Percentiles rank a stretch among this genome's conserved stretches.
Evolutionary conservation across 495 filamentous ascomycete genomes (phyloP).

Genomic region (Neurospora sp.): DNA sequence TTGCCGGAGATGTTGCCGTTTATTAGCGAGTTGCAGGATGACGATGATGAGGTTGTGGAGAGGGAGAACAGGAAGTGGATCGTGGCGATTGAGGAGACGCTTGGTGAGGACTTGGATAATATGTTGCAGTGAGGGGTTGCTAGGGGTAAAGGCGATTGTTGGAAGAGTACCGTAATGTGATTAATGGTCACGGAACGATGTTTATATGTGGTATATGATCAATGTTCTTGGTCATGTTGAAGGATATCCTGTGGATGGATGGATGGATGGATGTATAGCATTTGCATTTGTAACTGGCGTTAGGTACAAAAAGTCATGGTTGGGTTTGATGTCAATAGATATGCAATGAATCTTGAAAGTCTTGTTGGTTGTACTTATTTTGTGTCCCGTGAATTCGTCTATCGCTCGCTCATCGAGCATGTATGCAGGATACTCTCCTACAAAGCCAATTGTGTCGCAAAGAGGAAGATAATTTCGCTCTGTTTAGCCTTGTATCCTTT

Average conservation of each 20-base stretch:
- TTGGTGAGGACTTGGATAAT: constrained; percentile 78
- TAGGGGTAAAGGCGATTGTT: background rate
- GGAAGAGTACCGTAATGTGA: background rate
- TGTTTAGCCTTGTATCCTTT: background rate
- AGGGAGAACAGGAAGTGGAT: constrained; percentile 80
- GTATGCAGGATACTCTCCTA: background rate
- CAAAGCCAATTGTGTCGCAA: background rate
- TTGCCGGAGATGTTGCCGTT: constrained; percentile 91
- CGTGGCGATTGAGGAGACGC: constrained; percentile 69
- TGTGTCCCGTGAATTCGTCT: background rate
- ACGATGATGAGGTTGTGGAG: constrained; percentile 89
- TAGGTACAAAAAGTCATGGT: background rate
- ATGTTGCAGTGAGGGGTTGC: constrained; percentile 61
- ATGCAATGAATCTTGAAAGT: background rate
- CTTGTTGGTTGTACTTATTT: background rate
- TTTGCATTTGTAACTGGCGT: background rate
- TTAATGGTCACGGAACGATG: background rate
- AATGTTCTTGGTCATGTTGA: background rate
- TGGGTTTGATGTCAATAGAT: background rate
- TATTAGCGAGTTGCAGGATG: constrained; percentile 89
- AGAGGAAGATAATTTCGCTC: background rate
- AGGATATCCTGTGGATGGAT: background rate
- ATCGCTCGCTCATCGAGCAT: background rate
- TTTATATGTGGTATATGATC: background rate
- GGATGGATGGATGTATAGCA: background rate